Base-by-base conservation (phyloP, 2,329 filamentous ascomycete species). In the Grosmannia penicillata region DNA sequence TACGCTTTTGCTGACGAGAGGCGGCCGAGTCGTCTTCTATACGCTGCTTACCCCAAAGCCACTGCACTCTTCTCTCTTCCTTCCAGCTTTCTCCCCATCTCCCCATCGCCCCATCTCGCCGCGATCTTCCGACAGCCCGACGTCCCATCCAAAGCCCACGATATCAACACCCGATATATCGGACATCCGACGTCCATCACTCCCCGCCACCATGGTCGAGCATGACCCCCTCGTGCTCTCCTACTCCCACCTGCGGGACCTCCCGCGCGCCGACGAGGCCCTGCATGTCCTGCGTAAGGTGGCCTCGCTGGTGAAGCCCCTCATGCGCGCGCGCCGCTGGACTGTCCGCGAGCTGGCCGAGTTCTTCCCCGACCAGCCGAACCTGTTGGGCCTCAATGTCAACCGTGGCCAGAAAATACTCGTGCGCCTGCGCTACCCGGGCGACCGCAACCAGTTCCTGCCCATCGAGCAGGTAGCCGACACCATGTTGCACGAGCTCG, bases 401-500 rank as follows among this genome's bases (percentile, higher is more conserved):
- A 82, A 89, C 51, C 59, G 60, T 15, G 86, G 85, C 6, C 68
- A 78, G 51, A 80, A 78, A 53, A 93, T 96, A 47, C 81, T 83
- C 46, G 65, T 96, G 18, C 76, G 89, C 31, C 63, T 96, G 42
- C 78, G 89, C 40, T 79, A 91, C 56, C 65, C 82, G 6, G 66
- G 72, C 49, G 83, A 93, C 53, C 68, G 72, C 9, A 74, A 65
- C 28, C 77, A 84, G 49, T 96, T 96, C 51, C 57, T 94, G 17
- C 78, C 82, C 1, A 61, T 87, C 41, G 85, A 95, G 52, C 66
- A 82, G 46, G 70, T 94, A 8, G 68, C 85, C 31, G 86, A 95
- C 56, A 96, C 89, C 0, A 82, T 96, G 76, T 73, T 96, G 17
- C 89, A 96, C 54, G 89, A 96, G 64, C 72, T 96, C 3, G 78